Percentiles rank a stretch among this genome's conserved stretches.
Conservation (phyloP, 2,329 filamentous ascomycete genomes). For the Metarhizium sp. region DNA sequence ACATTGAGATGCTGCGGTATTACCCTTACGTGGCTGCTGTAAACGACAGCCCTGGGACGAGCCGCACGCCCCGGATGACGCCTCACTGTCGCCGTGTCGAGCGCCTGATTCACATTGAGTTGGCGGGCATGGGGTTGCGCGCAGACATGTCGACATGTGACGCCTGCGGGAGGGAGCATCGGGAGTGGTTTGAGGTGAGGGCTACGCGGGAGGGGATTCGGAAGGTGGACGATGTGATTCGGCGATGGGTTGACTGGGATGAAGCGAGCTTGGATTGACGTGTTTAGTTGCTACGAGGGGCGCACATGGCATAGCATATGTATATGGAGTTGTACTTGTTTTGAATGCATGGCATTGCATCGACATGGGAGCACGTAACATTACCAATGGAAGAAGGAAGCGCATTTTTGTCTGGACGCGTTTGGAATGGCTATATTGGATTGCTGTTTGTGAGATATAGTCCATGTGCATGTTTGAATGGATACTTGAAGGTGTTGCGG, state of each 20-base stretch:
- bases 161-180: slow-evolving; percentile 74
- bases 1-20: slow-evolving; percentile 78
- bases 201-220: slow-evolving; percentile 62
- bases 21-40: slow-evolving; percentile 68
- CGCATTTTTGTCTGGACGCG: too few species aligned
- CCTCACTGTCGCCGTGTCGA: slow-evolving; percentile 84
- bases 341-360: too few species aligned
- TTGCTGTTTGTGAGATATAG: too few species aligned
- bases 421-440: too few species aligned
- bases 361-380: too few species aligned
- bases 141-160: slow-evolving; percentile 52
- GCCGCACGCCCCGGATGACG: slow-evolving; percentile 52
- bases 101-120: slow-evolving; percentile 80
- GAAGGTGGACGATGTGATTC: slow-evolving; percentile 58
- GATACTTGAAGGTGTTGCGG: too few species aligned
- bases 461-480: too few species aligned
- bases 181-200: slow-evolving; percentile 92
- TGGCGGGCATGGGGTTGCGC: slow-evolving; percentile 52
- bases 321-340: too few species aligned
- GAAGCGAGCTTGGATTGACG: slow-evolving; percentile 30
- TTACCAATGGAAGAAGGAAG: too few species aligned
- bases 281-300: background rate
- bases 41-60: slow-evolving; percentile 15
- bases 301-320: too few species aligned
- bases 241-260: slow-evolving; percentile 81